These are phyloP conservation scores for Tolypocladium tundrense DNA, from an alignment of 2,329 filamentous ascomycete species.

Conservation along the genomic window DNA sequence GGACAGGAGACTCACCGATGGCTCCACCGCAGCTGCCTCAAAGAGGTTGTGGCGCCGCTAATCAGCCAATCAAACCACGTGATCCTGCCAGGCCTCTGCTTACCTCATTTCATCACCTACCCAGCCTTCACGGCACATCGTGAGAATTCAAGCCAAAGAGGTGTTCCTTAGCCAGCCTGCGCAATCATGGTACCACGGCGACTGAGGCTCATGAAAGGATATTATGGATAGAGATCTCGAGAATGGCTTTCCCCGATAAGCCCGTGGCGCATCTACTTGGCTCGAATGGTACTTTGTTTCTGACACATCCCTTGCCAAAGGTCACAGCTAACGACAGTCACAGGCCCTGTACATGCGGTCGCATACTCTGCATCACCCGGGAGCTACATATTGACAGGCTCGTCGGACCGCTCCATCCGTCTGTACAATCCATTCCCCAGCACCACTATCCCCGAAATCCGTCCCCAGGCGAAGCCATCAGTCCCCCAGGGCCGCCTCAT, in stretches of 20 bases:
- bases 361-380: constrained; percentile 63
- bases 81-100: neutral
- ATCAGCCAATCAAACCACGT: constrained; percentile 1
- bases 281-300: constrained; percentile 39
- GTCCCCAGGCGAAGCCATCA: constrained; percentile 13
- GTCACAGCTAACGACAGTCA: neutral
- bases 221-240: constrained; percentile 11
- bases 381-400: constrained; percentile 75
- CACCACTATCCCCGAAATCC: constrained; percentile 21
- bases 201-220: neutral
- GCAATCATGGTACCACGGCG: neutral
- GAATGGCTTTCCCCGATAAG: constrained; percentile 35
- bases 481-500: constrained; percentile 53
- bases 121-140: neutral
- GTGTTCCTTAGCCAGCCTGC: neutral
- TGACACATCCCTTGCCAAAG: neutral
- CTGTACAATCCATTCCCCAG: constrained; percentile 68
- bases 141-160: neutral
- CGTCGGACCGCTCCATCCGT: constrained; percentile 72
- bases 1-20: neutral
- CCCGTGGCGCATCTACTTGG: constrained; percentile 47
- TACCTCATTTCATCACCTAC: neutral
- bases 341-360: constrained; percentile 63
- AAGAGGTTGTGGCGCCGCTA: neutral
- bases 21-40: neutral